phyloP scores from a whole-genome alignment of 1,139 yeast genomes.

The Lodderomyces pseudojiufengensis region DNA sequence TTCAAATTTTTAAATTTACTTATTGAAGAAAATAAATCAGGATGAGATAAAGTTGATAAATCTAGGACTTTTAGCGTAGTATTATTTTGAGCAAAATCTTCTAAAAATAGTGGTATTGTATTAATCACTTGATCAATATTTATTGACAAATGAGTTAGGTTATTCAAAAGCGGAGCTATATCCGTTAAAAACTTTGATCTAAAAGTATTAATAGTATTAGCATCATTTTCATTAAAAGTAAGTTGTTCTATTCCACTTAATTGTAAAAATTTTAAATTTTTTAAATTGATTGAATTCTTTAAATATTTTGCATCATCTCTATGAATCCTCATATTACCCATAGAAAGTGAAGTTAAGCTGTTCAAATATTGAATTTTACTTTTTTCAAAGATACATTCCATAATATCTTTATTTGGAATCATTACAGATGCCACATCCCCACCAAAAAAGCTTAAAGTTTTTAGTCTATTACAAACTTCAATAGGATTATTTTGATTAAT shows the following conservation, averaged over 20 bases:
- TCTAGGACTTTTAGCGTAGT: slow-evolving; percentile 35
- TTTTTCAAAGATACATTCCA: slow-evolving; percentile 10
- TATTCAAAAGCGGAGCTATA: slow-evolving; percentile 26
- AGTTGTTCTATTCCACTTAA: slow-evolving; percentile 29
- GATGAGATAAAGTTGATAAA: slow-evolving; percentile 32
- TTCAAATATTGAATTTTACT: slow-evolving; percentile 15
- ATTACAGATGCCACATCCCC: too few species aligned
- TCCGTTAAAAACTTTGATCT: too few species aligned
- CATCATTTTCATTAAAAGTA: background rate
- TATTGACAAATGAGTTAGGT: slow-evolving; percentile 29
- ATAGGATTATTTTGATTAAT: slow-evolving; percentile 12
- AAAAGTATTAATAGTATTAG: background rate
- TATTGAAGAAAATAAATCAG: slow-evolving; percentile 23
- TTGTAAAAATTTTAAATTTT: slow-evolving; percentile 20
- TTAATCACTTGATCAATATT: slow-evolving; percentile 48
- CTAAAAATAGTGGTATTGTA: slow-evolving; percentile 38
- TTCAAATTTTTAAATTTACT: slow-evolving; percentile 3
- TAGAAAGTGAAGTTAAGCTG: slow-evolving; percentile 21
- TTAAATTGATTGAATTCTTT: slow-evolving; percentile 19
- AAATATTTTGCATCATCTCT: slow-evolving; percentile 23
- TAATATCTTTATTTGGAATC: too few species aligned
- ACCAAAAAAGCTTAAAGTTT: slow-evolving; percentile 19
- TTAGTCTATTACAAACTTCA: slow-evolving; percentile 14
- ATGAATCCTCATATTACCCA: slow-evolving; percentile 25
- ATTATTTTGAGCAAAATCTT: slow-evolving; percentile 11